Base-by-base conservation (phyloP, 2,329 filamentous ascomycete genomes). In the Mycogone perniciosa region DNA sequence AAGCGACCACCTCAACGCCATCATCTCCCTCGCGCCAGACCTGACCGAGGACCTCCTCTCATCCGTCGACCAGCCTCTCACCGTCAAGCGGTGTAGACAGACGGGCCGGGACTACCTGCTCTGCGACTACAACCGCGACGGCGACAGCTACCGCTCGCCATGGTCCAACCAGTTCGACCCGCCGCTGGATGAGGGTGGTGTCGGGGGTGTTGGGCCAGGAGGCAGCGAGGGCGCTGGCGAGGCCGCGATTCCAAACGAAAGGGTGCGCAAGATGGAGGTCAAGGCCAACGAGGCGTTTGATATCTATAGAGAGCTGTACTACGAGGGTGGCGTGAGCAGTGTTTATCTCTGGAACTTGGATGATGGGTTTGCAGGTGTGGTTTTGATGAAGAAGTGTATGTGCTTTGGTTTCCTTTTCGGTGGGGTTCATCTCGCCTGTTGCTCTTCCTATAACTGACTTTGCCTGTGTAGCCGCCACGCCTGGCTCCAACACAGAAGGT, bases 141-240 rank as follows among this genome's bases (percentile, higher is more conserved):
- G 93, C 56, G 92, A 96, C 74, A 95, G 88, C 72, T 96, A 96
- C 80, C 87, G 93, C 56, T 95, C 89, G 58, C 93, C 93, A n/a
- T 99, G 93, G 93, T 93, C 86, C 73, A 97, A 97, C 73, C 88
- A 96, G 71, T 99, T 99, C 70, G 90, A 97, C 67, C 93, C 92
- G 13, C 87, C 90, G 10, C 79, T 96, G 54, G 85, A 88, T 58
- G 79, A 79, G 58, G 79, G 77, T 45, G 80, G 82, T 11, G 65
- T 66, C 1, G 76, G 76, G 29, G 79, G 75, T 30, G 72, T 77
- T 3, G 75, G 76, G 7, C 71, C 73, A 1, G 76, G 71, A 9
- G 76, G 75, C n/a, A 81, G 73, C 56, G 80, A 81, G 54, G 80
- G 77, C 0, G 81, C 79, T 0, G 83, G 82, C 27, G 91, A 95